Conservation (phyloP, 2,329 filamentous ascomycete species). For the Incumbomyces delicatus region DNA sequence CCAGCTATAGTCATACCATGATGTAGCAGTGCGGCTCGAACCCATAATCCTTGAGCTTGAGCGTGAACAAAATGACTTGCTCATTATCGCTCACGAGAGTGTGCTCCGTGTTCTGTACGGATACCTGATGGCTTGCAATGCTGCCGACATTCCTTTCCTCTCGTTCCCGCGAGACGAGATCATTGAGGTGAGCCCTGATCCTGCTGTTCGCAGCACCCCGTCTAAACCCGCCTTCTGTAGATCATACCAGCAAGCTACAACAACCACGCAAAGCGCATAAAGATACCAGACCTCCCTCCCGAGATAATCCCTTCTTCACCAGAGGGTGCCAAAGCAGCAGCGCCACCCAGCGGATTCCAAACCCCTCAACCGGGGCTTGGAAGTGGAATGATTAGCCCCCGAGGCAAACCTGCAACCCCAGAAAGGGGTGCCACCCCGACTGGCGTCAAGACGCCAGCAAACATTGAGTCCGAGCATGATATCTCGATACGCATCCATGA, state of each 20-base stretch:
- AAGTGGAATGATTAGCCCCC: constrained; percentile 30
- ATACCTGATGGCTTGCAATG: constrained; percentile 97
- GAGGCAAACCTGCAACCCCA: constrained; percentile 33
- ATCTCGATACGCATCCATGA: constrained; percentile 19
- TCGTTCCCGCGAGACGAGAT: constrained; percentile 95
- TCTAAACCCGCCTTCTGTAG: constrained; percentile 25
- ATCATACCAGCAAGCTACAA: constrained; percentile 97
- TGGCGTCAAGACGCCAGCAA: constrained; percentile 23
- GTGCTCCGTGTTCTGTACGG: constrained; percentile 95
- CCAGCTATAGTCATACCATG: constrained; percentile 73
- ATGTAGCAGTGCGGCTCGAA: constrained; percentile 92
- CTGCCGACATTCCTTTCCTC: constrained; percentile 83
- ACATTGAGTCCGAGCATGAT: constrained; percentile 16
- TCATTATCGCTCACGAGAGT: constrained; percentile 96
- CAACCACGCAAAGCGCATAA: constrained; percentile 85
- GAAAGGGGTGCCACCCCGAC: constrained; percentile 14
- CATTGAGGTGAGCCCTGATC: constrained; percentile 58
- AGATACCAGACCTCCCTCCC: constrained; percentile 60
- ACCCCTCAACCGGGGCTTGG: constrained; percentile 32
- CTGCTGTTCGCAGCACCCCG: background rate
- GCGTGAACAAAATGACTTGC: constrained; percentile 90
- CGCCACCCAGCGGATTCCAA: constrained; percentile 48
- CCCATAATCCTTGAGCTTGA: constrained; percentile 96
- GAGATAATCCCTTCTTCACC: constrained; percentile 66
- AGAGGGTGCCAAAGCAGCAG: constrained; percentile 70